Percentiles rank a stretch among this genome's conserved stretches.
Evolutionary conservation across 768 basidiomycete genomes (phyloP).

Genomic region (Russula abietina): DNA sequence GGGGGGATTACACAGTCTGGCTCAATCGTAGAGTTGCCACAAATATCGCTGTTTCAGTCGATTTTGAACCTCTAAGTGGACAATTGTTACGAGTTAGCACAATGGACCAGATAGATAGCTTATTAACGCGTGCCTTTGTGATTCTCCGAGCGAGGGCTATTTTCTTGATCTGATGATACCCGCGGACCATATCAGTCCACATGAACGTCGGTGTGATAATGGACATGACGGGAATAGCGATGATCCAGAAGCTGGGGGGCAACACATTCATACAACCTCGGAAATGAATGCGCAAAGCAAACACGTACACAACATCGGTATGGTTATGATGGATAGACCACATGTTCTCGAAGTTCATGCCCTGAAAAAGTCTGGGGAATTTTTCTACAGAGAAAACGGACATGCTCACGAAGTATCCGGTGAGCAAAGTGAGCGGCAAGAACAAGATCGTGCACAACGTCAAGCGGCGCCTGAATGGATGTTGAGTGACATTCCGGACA

Average conservation of each 20-base stretch:
- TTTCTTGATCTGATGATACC: slow-evolving; percentile 45
- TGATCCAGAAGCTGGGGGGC: slow-evolving; percentile 53
- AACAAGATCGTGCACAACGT: slow-evolving; percentile 67
- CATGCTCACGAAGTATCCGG: slow-evolving; percentile 60
- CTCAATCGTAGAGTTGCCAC: background rate
- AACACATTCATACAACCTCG: background rate
- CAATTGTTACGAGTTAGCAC: background rate
- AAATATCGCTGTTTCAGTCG: background rate
- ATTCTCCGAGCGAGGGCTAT: slow-evolving; percentile 31
- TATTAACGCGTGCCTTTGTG: slow-evolving; percentile 30
- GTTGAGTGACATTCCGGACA: slow-evolving; percentile 7
- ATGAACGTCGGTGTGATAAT: slow-evolving; percentile 49
- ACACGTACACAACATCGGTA: slow-evolving; percentile 25
- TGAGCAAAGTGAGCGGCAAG: slow-evolving; percentile 62
- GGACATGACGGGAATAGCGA: slow-evolving; percentile 54
- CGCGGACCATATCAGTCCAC: slow-evolving; percentile 42
- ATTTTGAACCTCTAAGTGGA: background rate
- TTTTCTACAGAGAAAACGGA: background rate
- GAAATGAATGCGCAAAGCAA: background rate
- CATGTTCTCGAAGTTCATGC: slow-evolving; percentile 59
- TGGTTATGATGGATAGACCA: slow-evolving; percentile 41
- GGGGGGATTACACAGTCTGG: background rate
- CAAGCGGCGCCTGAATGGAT: slow-evolving; percentile 46
- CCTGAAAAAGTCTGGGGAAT: slow-evolving; percentile 34
- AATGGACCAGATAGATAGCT: background rate